Conservation (phyloP, 176 grass and related monocot species). For the Cymbopogon citratus region DNA sequence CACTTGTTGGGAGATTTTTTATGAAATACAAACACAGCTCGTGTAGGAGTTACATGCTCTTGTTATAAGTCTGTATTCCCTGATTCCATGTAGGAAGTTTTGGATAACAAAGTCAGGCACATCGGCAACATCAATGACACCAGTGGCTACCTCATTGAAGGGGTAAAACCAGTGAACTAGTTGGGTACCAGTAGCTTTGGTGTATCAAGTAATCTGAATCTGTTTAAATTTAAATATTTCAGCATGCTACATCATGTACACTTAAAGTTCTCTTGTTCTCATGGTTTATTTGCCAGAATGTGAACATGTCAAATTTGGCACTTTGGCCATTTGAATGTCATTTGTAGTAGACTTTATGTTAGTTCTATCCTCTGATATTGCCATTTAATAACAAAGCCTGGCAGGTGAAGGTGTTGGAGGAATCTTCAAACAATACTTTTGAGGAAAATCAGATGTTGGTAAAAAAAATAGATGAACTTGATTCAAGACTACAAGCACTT, state of each 20-base stretch:
- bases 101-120: constrained; percentile 53
- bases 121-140: constrained; percentile 47
- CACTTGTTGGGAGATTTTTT: neutral
- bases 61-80: constrained; percentile 17
- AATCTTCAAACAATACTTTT: constrained; percentile 41
- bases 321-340: neutral
- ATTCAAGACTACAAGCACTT: constrained; percentile 57
- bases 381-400: constrained; percentile 69
- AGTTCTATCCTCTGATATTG: constrained; percentile 58
- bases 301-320: constrained; percentile 19
- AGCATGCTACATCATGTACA: neutral
- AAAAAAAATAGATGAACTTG: constrained; percentile 45
- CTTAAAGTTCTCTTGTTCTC: neutral
- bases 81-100: constrained; percentile 46
- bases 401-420: constrained; percentile 83
- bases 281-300: constrained; percentile 12
- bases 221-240: neutral
- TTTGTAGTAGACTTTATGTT: constrained; percentile 3
- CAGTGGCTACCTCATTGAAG: constrained; percentile 44
- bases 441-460: constrained; percentile 52
- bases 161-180: too few relatives aligned
- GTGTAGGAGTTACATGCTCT: neutral
- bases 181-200: neutral
- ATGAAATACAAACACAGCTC: neutral
- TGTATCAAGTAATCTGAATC: neutral